phyloP scores from a whole-genome alignment of 1,139 yeast species.

The Diutina sp. region DNA sequence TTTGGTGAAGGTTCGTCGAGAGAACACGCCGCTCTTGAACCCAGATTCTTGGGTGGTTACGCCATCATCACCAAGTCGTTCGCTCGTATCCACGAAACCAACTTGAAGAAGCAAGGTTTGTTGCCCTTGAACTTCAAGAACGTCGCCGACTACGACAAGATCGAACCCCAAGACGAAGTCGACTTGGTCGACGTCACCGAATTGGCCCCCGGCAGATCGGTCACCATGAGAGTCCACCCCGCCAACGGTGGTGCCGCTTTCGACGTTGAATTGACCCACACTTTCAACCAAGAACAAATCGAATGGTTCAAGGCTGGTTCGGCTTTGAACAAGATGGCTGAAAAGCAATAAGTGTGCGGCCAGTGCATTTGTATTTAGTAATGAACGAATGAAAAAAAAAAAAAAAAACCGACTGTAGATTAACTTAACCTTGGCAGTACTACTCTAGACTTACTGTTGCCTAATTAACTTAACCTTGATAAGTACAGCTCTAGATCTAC shows the following conservation, averaged over 20 bases:
- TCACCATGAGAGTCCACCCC: constrained; percentile 84
- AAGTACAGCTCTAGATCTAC: no score
- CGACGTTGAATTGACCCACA: constrained; percentile 86
- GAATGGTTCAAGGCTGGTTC: constrained; percentile 99
- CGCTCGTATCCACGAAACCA: constrained; percentile 71
- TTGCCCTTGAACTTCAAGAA: constrained; percentile 90
- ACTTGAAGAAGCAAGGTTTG: constrained; percentile 31
- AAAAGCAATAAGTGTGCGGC: background rate
- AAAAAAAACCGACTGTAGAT: no score
- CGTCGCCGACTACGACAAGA: constrained; percentile 87
- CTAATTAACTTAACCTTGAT: no score
- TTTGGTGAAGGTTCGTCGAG: constrained; percentile 99
- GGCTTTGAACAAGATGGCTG: constrained; percentile 96
- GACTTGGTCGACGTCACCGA: constrained; percentile 77
- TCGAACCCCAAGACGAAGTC: constrained; percentile 80
- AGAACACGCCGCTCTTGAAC: constrained; percentile 99
- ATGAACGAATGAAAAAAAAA: background rate
- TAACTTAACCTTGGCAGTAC: no score
- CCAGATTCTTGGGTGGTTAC: constrained; percentile 97
- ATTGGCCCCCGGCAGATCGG: constrained; percentile 87
- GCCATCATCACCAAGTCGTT: constrained; percentile 95
- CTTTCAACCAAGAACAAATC: constrained; percentile 91
- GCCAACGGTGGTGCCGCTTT: constrained; percentile 65
- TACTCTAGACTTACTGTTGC: no score
- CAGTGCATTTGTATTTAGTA: background rate